Evolutionary conservation across 202 grass and related monocot genomes (phyloP).

Genomic region (Musa balbisiana): DNA sequence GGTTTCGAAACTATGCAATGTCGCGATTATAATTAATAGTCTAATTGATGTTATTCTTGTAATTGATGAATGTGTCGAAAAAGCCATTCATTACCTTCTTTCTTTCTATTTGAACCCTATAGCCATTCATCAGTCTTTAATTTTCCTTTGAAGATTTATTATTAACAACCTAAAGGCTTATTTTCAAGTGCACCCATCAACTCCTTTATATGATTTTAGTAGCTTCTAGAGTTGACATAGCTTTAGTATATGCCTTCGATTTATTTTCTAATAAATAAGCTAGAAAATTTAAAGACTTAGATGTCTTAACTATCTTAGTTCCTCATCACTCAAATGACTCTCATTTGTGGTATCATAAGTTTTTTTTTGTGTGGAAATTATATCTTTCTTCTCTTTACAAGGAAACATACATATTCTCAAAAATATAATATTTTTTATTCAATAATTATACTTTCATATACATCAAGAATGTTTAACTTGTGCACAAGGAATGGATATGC

Average conservation of each 20-base stretch:
- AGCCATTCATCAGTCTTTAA: not conserved
- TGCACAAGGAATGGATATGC: not conserved
- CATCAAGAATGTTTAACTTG: not conserved
- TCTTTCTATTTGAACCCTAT: not conserved
- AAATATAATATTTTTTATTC: not conserved
- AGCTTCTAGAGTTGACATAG: not conserved
- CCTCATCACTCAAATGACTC: not conserved
- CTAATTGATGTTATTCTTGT: not conserved
- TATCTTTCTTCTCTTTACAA: not conserved
- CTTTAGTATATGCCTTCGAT: not conserved
- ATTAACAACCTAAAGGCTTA: not conserved
- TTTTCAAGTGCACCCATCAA: not conserved
- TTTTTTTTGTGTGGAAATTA: not conserved
- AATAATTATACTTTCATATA: not conserved
- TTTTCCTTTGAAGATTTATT: not conserved
- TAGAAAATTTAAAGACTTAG: not conserved
- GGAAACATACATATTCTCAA: not conserved
- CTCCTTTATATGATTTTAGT: not conserved
- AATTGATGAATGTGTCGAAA: not conserved
- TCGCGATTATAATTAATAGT: not conserved
- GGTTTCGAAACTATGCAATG: not conserved
- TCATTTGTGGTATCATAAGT: not conserved
- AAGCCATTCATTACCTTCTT: no score
- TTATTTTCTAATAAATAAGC: not conserved
- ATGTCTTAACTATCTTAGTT: not conserved